These are phyloP conservation scores for Beauveria australis DNA, from an alignment of 2,329 filamentous ascomycete species.

Conservation along the genomic window DNA sequence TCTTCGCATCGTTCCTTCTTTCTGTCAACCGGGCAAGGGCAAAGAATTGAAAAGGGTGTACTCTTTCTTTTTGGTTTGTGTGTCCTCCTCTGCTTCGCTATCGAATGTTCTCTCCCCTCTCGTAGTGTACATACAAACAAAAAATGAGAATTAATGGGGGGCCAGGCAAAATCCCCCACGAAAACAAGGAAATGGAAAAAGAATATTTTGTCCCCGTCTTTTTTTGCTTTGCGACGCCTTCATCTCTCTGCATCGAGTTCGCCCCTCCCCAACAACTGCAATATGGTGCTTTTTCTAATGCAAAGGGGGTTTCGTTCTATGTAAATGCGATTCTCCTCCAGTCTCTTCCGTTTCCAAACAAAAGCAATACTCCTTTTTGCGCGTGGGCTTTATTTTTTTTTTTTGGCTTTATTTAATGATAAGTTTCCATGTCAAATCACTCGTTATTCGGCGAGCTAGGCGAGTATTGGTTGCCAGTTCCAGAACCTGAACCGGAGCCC, in stretches of 20 bases:
- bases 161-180: background rate
- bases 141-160: slow-evolving; percentile 6
- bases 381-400: background rate
- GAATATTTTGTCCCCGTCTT: slow-evolving; percentile 4
- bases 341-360: background rate
- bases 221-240: slow-evolving; percentile 7
- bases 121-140: slow-evolving; percentile 12
- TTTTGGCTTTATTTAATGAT: background rate
- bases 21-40: too few species aligned
- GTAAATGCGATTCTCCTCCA: slow-evolving; percentile 1
- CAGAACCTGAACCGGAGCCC: slow-evolving; percentile 16
- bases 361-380: background rate
- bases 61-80: background rate
- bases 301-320: slow-evolving; percentile 8
- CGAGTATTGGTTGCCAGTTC: slow-evolving; percentile 32
- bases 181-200: background rate
- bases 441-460: slow-evolving; percentile 32
- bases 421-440: slow-evolving; percentile 12
- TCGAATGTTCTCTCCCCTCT: background rate
- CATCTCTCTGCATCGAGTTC: background rate
- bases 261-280: background rate
- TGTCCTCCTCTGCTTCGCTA: slow-evolving; percentile 5
- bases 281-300: slow-evolving; percentile 6
- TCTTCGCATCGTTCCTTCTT: too few species aligned
- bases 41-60: too few species aligned